phyloP scores from a whole-genome alignment of 2,329 filamentous ascomycete genomes.

The Calonectria montana region DNA sequence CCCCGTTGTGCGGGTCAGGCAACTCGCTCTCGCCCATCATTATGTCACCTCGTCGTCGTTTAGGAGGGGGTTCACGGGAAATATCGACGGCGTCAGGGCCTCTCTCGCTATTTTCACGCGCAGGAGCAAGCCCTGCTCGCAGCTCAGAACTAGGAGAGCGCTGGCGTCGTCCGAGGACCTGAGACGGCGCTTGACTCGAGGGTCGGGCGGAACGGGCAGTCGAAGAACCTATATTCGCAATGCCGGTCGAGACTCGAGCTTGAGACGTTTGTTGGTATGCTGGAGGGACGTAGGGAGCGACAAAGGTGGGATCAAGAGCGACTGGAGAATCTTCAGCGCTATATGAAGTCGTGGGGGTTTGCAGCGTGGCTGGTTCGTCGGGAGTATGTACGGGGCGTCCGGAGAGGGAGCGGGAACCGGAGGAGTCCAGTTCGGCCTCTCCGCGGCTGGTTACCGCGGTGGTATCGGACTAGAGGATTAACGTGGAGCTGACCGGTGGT shows the following conservation, averaged over 20 bases:
- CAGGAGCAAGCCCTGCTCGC: slow-evolving; percentile 44
- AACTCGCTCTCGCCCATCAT: slow-evolving; percentile 73
- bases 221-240: slow-evolving; percentile 56
- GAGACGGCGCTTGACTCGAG: slow-evolving; percentile 44
- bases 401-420: slow-evolving; percentile 48
- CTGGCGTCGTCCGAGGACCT: slow-evolving; percentile 67
- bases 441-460: slow-evolving; percentile 55
- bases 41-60: slow-evolving; percentile 68
- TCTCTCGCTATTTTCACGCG: slow-evolving; percentile 33
- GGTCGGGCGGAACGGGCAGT: slow-evolving; percentile 39
- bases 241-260: slow-evolving; percentile 44
- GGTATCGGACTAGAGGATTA: slow-evolving; percentile 31
- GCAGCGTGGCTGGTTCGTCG: slow-evolving; percentile 74
- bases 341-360: slow-evolving; percentile 60
- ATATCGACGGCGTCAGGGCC: slow-evolving; percentile 30
- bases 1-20: slow-evolving; percentile 66
- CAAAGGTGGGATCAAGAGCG: slow-evolving; percentile 16
- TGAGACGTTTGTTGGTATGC: slow-evolving; percentile 36
- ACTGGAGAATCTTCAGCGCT: slow-evolving; percentile 58
- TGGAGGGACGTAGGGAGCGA: slow-evolving; percentile 27
- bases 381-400: slow-evolving; percentile 56
- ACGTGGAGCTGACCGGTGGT: slow-evolving; percentile 37
- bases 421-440: slow-evolving; percentile 56
- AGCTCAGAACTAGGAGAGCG: slow-evolving; percentile 56
- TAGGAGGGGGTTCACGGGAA: slow-evolving; percentile 43